phyloP scores from a whole-genome alignment of 2,329 filamentous ascomycete genomes.

The Aspergillus sp. region DNA sequence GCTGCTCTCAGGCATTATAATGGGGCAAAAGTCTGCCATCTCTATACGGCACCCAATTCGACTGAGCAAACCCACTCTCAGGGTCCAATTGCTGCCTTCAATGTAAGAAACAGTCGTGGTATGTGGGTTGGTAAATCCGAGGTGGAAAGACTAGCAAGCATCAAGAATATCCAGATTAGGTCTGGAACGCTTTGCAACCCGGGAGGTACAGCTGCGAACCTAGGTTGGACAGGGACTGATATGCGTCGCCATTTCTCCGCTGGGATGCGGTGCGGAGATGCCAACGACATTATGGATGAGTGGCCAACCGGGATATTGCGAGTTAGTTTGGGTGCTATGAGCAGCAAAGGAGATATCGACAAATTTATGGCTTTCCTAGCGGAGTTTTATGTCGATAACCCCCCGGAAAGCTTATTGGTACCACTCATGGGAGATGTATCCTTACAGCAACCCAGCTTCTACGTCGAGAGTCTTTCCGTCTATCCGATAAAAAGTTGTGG shows the following conservation, averaged over 20 bases:
- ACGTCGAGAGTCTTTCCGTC: slow-evolving; percentile 67
- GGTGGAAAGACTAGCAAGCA: slow-evolving; percentile 78
- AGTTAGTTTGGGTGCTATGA: slow-evolving; percentile 88
- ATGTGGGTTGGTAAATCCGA: slow-evolving; percentile 79
- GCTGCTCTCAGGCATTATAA: slow-evolving; percentile 67
- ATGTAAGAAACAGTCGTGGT: slow-evolving; percentile 67
- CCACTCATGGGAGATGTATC: slow-evolving; percentile 12
- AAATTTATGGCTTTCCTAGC: slow-evolving; percentile 69
- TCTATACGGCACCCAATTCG: slow-evolving; percentile 56
- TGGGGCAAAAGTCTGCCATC: slow-evolving; percentile 60
- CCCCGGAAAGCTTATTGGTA: slow-evolving; percentile 18
- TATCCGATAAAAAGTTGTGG: slow-evolving; percentile 96
- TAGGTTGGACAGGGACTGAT: slow-evolving; percentile 76
- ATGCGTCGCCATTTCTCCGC: slow-evolving; percentile 81
- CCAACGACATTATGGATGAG: slow-evolving; percentile 76
- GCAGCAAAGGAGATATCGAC: slow-evolving; percentile 70
- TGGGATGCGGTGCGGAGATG: slow-evolving; percentile 80
- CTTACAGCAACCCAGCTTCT: slow-evolving; percentile 35
- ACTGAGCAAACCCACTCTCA: slow-evolving; percentile 49
- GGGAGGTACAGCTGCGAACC: slow-evolving; percentile 72
- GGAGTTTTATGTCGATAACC: slow-evolving; percentile 62
- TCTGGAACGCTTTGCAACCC: slow-evolving; percentile 92
- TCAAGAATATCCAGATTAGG: slow-evolving; percentile 79
- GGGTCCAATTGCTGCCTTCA: slow-evolving; percentile 83
- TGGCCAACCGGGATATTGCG: slow-evolving; percentile 87